Percentiles rank a stretch among this genome's conserved stretches.
Conservation (phyloP, 176 grass and related monocot species). For the Zoysia japonica region DNA sequence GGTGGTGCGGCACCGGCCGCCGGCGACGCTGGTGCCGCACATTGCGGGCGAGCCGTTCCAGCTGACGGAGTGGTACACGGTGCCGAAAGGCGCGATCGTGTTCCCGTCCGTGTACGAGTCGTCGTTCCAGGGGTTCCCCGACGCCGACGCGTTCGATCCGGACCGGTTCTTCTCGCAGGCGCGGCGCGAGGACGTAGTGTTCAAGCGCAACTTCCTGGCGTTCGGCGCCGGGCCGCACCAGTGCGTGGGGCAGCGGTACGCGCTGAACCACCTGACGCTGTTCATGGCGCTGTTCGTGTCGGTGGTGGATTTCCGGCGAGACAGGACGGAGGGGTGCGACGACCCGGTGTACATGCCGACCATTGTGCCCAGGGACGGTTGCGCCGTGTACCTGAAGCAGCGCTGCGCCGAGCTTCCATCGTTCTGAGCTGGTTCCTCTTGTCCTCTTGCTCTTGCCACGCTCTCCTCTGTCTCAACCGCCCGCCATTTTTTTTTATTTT, state of each 20-base stretch:
- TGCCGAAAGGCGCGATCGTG: constrained; percentile 82
- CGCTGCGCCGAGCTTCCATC: constrained; percentile 44
- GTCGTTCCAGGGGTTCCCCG: constrained; percentile 75
- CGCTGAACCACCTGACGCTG: constrained; percentile 77
- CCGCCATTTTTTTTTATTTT: too few relatives aligned
- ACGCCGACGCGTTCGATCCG: constrained; percentile 63
- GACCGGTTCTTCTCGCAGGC: constrained; percentile 69
- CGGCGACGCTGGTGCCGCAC: constrained; percentile 77
- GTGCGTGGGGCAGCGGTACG: constrained; percentile 86
- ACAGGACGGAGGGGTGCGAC: constrained; percentile 59
- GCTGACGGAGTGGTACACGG: constrained; percentile 80
- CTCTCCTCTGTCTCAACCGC: not conserved
- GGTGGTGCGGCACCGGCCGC: constrained; percentile 69
- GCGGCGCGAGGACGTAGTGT: constrained; percentile 66
- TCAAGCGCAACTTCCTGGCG: constrained; percentile 72
- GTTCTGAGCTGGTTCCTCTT: constrained; percentile 1
- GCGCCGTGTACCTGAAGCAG: constrained; percentile 48
- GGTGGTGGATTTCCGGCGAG: constrained; percentile 62
- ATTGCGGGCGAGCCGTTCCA: constrained; percentile 63
- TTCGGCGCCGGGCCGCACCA: constrained; percentile 92
- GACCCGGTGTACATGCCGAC: constrained; percentile 69
- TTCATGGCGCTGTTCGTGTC: constrained; percentile 82
- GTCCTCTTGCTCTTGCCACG: not conserved
- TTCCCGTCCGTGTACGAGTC: constrained; percentile 76
- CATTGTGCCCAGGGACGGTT: constrained; percentile 68